Evolutionary conservation across 1,139 yeast species (phyloP), one percentile per base, ranked within the genome.

Genomic region (Kodamaea alishanica): DNA sequence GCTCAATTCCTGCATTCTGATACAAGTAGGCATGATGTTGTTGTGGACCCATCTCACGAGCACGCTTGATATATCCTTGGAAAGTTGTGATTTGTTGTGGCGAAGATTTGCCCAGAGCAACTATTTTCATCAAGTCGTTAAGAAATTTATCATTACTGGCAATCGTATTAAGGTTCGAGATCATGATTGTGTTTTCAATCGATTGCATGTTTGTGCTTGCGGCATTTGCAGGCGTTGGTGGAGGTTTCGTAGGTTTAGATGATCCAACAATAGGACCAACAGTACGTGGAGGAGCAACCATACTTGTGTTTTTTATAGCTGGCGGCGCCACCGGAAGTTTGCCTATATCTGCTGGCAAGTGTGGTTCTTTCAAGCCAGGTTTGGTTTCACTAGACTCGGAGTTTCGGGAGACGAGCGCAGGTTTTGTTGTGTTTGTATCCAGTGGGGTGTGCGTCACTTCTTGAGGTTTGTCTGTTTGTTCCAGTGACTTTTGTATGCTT

Each of bases 91-190:
- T 83, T 56, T 88, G 92, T 6, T 74, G 80, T 1, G 77, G 74
- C 0, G 80, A 60, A 0, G 96, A 96, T 25, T 69, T 71, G 2
- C 96, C 95, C 44, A 81, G 75, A 0, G 97, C 96, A 2, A 90
- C 96, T 6, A 73, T 74, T 45, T 81, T 79, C 96, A 90, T 88
- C 39, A 90, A 63, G 2, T 74, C 64, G 49, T 80, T 83, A 37
- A 90, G 61, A 6, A 80, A 73, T 1, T 77, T 71, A 51, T 89
- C 95, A 4, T 74, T 70, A 33, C 85, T 73, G 0, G 97, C 97
- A 59, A 90, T 80, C 2, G 84, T 72, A 50, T 89, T 89, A 49
- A 90, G 71, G 52, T 89, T 86, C 6, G 82, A 77, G 47, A 90
- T 87, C 84, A 89, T 87, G 39, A 84, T 77, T 37, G 83, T 81